Evolutionary conservation across 148 eudicot genomes (phyloP).

Genomic region (Chenopodium berlandieri): DNA sequence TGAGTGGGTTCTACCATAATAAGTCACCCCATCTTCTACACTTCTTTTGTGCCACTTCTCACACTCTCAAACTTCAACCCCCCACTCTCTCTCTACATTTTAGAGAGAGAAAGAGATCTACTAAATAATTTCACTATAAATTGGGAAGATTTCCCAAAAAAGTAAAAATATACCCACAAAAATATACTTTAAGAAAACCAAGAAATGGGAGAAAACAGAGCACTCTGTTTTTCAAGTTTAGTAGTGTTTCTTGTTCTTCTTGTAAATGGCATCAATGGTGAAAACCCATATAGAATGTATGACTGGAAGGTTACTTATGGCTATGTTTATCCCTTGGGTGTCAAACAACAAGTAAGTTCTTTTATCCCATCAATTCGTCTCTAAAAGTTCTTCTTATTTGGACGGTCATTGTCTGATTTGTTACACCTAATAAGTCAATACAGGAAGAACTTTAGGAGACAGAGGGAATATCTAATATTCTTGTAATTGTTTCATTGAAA

Average conservation of each 20-base stretch:
- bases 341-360: constrained; percentile 51
- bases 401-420: no score
- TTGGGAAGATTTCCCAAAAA: not conserved
- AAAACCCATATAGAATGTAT: constrained; percentile 57
- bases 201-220: constrained; percentile 23
- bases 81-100: not conserved
- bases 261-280: constrained; percentile 38
- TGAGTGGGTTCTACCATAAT: constrained; percentile 5
- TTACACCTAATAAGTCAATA: no score
- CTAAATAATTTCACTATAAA: not conserved
- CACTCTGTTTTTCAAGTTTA: constrained; percentile 17
- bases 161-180: constrained; percentile 8
- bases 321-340: constrained; percentile 53
- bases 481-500: no score
- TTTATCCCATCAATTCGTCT: no score
- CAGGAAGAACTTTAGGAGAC: no score
- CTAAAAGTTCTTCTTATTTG: no score
- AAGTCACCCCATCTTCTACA: not conserved
- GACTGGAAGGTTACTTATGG: constrained; percentile 61
- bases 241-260: constrained; percentile 12
- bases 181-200: not conserved
- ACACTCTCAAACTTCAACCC: not conserved
- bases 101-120: not conserved
- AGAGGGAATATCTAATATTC: no score
- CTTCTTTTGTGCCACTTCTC: constrained; percentile 1